Percentiles rank a stretch among this genome's conserved stretches.
Evolutionary conservation across 148 eudicot species (phyloP).

Genomic region (Pharnaceum exiguum): DNA sequence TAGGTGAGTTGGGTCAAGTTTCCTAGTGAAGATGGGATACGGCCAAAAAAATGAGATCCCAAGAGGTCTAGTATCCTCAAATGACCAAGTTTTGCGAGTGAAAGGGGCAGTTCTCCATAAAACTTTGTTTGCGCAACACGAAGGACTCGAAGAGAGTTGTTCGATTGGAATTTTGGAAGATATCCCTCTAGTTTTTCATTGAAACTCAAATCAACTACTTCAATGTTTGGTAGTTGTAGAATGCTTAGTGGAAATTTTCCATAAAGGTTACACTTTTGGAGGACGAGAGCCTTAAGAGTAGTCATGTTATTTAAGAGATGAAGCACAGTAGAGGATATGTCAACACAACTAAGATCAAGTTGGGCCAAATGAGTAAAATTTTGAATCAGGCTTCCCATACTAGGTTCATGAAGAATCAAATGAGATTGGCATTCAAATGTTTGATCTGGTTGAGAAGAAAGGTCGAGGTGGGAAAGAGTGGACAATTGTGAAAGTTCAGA

Average conservation of each 20-base stretch:
- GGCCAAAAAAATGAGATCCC: background rate
- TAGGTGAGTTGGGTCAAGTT: background rate
- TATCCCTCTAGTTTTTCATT: slow-evolving; percentile 15
- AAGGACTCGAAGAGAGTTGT: slow-evolving; percentile 3
- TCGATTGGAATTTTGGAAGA: slow-evolving; percentile 22
- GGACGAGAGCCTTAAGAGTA: background rate
- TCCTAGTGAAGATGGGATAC: slow-evolving; percentile 14
- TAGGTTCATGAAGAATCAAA: slow-evolving; percentile 4
- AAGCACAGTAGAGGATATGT: slow-evolving; percentile 23
- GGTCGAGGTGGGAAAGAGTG: slow-evolving; percentile 10
- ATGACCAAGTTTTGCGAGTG: slow-evolving; percentile 18
- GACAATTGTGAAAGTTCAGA: slow-evolving; percentile 11
- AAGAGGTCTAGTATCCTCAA: background rate
- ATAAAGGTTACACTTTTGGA: background rate
- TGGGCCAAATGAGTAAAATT: slow-evolving; percentile 12
- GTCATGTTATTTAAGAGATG: slow-evolving; percentile 7
- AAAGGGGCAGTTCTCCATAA: slow-evolving; percentile 17
- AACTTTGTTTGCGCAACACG: background rate
- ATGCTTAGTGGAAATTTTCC: slow-evolving; percentile 11
- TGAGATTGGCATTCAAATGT: no score
- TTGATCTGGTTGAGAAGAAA: background rate
- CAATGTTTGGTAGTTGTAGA: slow-evolving; percentile 22
- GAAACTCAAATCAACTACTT: background rate
- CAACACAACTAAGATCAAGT: slow-evolving; percentile 1
- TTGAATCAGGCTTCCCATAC: background rate